Conservation (phyloP, 768 basidiomycete genomes). For the Russula dissimulans region DNA sequence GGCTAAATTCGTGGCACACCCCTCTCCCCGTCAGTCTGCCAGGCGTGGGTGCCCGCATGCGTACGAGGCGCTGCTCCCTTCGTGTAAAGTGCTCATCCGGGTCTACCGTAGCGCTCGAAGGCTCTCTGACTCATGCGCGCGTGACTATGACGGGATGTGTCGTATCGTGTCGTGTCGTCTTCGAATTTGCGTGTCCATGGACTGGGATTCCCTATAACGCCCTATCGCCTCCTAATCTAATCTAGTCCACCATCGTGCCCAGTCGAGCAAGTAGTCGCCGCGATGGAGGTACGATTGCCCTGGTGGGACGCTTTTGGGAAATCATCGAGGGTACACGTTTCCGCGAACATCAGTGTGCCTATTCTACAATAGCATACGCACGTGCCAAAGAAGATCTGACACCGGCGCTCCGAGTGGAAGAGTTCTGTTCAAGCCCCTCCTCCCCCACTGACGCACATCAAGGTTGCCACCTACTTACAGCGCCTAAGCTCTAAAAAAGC, state of each 20-base stretch:
- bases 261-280: conserved; percentile 4
- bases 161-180: background rate
- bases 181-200: background rate
- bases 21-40: background rate
- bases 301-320: conserved; percentile 4
- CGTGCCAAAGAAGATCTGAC: background rate
- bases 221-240: conserved; percentile 9
- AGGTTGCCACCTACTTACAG: background rate
- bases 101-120: background rate
- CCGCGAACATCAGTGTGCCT: conserved; percentile 1
- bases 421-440: background rate
- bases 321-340: conserved; percentile 5
- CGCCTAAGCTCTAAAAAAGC: background rate
- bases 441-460: background rate
- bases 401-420: conserved; percentile 1
- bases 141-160: background rate
- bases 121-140: background rate
- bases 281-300: conserved; percentile 10
- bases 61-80: too few species aligned
- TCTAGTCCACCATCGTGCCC: conserved; percentile 5
- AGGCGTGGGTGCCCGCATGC: background rate
- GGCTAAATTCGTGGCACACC: conserved; percentile 4
- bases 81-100: background rate
- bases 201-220: background rate
- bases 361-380: background rate